A percentile compares a stretch with the other conserved stretches of the same genome.
phyloP scores from a whole-genome alignment of 768 basidiomycete genomes.

The Amanita pseudoporphyria region DNA sequence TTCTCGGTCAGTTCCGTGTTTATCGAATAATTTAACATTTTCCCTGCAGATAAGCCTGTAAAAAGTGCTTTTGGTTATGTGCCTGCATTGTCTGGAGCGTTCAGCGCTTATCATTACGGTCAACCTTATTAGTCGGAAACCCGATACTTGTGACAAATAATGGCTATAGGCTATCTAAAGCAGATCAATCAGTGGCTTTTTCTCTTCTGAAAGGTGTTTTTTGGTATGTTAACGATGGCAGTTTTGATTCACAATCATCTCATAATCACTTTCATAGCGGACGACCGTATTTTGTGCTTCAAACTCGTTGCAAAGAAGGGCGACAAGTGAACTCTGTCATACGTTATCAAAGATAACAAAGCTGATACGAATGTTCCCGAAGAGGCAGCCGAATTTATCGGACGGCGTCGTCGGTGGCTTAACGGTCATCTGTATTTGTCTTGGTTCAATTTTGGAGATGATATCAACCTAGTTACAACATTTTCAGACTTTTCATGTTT shows the following conservation, averaged over 20 bases:
- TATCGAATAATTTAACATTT: not conserved
- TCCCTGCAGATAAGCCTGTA: conserved; percentile 68
- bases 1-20: conserved; percentile 46
- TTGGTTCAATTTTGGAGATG: conserved; percentile 65
- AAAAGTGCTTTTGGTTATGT: conserved; percentile 96
- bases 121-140: not conserved
- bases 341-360: conserved; percentile 93
- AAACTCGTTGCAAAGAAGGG: conserved; percentile 88
- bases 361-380: conserved; percentile 95
- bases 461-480: conserved; percentile 2
- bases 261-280: conserved; percentile 33
- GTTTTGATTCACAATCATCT: not conserved
- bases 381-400: conserved; percentile 80
- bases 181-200: conserved; percentile 90
- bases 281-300: conserved; percentile 96
- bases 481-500: conserved; percentile 80
- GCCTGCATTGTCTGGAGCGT: conserved; percentile 91
- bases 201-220: conserved; percentile 85
- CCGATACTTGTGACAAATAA: not conserved
- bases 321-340: conserved; percentile 81
- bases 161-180: conserved; percentile 66
- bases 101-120: conserved; percentile 90
- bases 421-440: conserved; percentile 89
- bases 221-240: conserved; percentile 22
- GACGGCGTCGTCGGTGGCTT: conserved; percentile 92